A percentile compares a stretch with the other conserved stretches of the same genome.
phyloP scores from a whole-genome alignment of 2,329 filamentous ascomycete species.

The Fusarium oxysporum region DNA sequence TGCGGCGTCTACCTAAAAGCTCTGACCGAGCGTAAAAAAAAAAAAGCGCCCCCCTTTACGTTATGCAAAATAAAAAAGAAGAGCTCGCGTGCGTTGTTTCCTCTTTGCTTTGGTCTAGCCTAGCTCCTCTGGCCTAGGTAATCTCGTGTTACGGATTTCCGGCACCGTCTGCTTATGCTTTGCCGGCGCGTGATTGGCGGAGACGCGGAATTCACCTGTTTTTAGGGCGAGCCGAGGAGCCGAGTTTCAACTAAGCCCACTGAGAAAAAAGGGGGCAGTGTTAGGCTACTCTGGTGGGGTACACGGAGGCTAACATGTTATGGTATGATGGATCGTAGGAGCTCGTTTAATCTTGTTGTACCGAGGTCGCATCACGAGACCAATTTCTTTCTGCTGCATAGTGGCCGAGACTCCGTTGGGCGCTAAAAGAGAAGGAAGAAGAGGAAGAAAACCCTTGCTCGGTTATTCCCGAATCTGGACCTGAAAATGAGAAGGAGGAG shows the following conservation, averaged over 20 bases:
- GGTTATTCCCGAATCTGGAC: constrained; percentile 13
- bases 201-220: neutral
- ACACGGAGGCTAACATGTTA: neutral
- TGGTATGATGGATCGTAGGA: neutral
- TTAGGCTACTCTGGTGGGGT: neutral
- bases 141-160: constrained; percentile 29
- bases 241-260: neutral
- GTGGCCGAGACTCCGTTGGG: neutral
- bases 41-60: neutral
- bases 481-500: neutral
- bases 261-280: neutral
- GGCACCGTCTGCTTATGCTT: constrained; percentile 17
- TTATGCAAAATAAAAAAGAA: constrained; percentile 12
- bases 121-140: neutral
- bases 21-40: neutral
- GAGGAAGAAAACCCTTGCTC: neutral
- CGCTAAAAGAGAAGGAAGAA: neutral
- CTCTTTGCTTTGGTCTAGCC: constrained; percentile 6
- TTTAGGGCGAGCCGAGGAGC: neutral
- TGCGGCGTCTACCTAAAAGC: neutral
- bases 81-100: constrained; percentile 20
- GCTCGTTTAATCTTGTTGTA: neutral
- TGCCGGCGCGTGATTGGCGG: neutral
- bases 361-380: neutral
- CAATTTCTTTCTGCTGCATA: neutral